Conservation (phyloP, 352 stramenopile genomes). For the Phytophthora pluvialis region DNA sequence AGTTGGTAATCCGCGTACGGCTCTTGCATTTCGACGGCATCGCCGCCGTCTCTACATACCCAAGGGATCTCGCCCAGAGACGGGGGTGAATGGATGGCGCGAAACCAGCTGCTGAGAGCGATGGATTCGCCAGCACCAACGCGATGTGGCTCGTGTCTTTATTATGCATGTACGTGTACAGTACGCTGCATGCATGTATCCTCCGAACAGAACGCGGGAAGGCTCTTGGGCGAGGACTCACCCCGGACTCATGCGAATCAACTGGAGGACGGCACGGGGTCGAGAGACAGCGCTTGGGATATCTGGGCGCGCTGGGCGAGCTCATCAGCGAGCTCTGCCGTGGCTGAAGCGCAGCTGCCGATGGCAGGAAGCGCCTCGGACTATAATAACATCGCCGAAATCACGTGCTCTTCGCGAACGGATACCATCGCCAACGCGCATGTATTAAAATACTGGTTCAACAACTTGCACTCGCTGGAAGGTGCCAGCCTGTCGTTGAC, state of each 20-base stretch:
- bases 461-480: not conserved
- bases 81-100: not conserved
- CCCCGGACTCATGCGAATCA: not conserved
- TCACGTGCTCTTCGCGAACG: conserved; percentile 2
- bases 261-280: conserved; percentile 2
- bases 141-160: conserved; percentile 14
- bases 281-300: conserved; percentile 1
- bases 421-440: not conserved
- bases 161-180: not conserved
- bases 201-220: conserved; percentile 10
- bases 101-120: conserved; percentile 17
- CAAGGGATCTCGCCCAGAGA: not conserved
- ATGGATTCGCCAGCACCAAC: conserved; percentile 5
- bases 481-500: not conserved
- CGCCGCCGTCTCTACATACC: conserved; percentile 7
- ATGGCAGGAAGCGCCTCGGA: conserved; percentile 10
- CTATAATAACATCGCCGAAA: not conserved
- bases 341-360: not conserved
- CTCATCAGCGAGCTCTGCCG: no score
- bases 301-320: conserved; percentile 7
- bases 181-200: not conserved
- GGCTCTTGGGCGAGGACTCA: not conserved
- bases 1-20: no score
- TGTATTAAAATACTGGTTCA: not conserved
- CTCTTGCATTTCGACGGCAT: conserved; percentile 6